Evolutionary conservation across 352 stramenopile species (phyloP).

Genomic region (Globisporangium viniferum): DNA sequence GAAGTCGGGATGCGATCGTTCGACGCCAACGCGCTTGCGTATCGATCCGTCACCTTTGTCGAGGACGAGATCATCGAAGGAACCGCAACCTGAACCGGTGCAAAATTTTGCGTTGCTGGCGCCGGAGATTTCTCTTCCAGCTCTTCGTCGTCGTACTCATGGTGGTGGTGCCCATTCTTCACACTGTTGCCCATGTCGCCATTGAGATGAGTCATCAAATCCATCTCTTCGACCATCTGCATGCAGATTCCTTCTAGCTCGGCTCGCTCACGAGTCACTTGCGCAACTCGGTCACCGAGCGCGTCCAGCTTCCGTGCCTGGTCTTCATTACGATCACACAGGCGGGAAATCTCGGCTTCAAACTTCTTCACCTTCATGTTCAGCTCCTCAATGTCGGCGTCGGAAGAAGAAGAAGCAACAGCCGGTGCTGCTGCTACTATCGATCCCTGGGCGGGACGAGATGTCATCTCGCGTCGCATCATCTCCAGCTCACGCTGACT

Average conservation of each 20-base stretch:
- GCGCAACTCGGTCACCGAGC: conserved; percentile 40
- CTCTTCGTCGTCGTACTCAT: conserved; percentile 13
- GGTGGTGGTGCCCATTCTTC: conserved; percentile 11
- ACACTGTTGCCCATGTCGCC: conserved; percentile 10
- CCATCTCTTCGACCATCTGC: conserved; percentile 61
- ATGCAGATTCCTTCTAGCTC: conserved; percentile 56
- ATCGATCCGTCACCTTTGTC: conserved; percentile 44
- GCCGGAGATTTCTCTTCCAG: conserved; percentile 23
- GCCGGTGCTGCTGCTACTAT: background rate
- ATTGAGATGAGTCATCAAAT: conserved; percentile 19
- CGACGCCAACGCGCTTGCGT: conserved; percentile 39
- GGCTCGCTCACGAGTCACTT: conserved; percentile 45
- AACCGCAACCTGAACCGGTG: conserved; percentile 5
- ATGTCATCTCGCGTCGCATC: conserved; percentile 24
- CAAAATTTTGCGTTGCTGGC: conserved; percentile 6
- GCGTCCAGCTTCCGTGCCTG: conserved; percentile 48
- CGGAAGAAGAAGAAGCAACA: conserved; percentile 8
- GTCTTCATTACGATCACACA: conserved; percentile 58
- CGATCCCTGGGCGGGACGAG: background rate
- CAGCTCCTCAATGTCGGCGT: conserved; percentile 27
- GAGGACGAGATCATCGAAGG: background rate
- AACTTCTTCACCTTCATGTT: conserved; percentile 49
- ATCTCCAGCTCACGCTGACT: conserved; percentile 49
- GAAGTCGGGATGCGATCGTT: conserved; percentile 1
- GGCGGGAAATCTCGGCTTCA: conserved; percentile 38